Evolutionary conservation across 108 stramenopile genomes (phyloP).

Genomic region (Cyclotella sp.): DNA sequence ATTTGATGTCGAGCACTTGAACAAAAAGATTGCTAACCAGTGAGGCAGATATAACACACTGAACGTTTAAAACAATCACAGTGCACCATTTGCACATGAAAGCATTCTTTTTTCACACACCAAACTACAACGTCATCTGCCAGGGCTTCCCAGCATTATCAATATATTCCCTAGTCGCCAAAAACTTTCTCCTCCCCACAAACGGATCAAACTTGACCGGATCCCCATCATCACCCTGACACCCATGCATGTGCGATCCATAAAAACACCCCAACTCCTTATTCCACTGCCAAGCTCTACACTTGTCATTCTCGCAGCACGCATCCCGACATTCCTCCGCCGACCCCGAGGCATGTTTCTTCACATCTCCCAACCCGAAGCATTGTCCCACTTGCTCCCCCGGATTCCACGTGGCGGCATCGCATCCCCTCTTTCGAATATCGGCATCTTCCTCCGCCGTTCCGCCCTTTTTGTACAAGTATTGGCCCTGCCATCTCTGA

Average conservation of each 20-base stretch:
- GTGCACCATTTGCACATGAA: no score
- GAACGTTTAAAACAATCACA: no score
- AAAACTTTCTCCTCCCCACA: slow-evolving; percentile 57
- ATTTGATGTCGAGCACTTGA: no score
- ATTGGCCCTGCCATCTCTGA: slow-evolving; percentile 59
- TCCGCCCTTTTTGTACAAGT: slow-evolving; percentile 19
- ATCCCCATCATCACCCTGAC: slow-evolving; percentile 48
- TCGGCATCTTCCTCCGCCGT: slow-evolving; percentile 5
- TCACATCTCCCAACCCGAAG: slow-evolving; percentile 65
- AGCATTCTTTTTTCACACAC: no score
- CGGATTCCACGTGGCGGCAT: slow-evolving; percentile 59
- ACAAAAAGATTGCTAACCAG: no score
- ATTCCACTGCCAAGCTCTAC: slow-evolving; percentile 65
- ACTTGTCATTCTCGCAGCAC: slow-evolving; percentile 58
- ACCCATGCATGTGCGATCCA: slow-evolving; percentile 46
- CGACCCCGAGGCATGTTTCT: slow-evolving; percentile 23
- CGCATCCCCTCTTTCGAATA: slow-evolving; percentile 32
- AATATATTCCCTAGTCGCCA: slow-evolving; percentile 36
- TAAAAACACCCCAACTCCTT: slow-evolving; percentile 61
- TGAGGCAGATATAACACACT: no score
- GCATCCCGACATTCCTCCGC: slow-evolving; percentile 56
- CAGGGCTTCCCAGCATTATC: slow-evolving; percentile 35
- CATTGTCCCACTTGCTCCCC: slow-evolving; percentile 62
- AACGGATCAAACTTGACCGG: slow-evolving; percentile 61
- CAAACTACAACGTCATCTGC: slow-evolving; percentile 1